Evolutionary conservation across 352 stramenopile species (phyloP).

Genomic region (Aphanomyces stellatus): DNA sequence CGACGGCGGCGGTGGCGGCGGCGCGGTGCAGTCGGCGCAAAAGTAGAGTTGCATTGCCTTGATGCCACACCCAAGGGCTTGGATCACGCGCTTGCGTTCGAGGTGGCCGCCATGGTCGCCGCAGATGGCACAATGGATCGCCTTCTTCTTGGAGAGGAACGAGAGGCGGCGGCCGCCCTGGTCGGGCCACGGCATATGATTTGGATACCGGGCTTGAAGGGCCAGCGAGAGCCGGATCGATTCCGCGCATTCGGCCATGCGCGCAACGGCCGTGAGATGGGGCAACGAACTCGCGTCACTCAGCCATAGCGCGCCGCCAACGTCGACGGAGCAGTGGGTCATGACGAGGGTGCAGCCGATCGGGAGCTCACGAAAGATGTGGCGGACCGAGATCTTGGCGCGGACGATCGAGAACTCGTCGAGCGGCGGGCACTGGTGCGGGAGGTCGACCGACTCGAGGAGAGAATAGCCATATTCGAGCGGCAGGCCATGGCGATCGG

Average conservation of each 20-base stretch:
- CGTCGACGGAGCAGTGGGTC: slow-evolving; percentile 16
- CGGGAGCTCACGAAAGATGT: slow-evolving; percentile 12
- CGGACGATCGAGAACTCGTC: slow-evolving; percentile 11
- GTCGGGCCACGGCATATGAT: no score
- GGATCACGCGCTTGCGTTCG: no score
- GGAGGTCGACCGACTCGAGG: slow-evolving; percentile 14
- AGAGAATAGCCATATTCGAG: slow-evolving; percentile 10
- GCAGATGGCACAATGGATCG: no score
- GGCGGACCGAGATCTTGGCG: slow-evolving; percentile 11
- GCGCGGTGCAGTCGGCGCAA: no score
- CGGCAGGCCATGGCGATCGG: neutral
- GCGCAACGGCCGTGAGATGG: neutral
- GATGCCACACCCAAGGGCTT: no score
- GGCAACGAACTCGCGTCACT: neutral
- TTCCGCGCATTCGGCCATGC: neutral
- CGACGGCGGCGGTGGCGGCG: neutral
- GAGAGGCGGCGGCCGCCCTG: no score
- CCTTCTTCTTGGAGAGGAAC: no score
- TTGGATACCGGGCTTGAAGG: no score
- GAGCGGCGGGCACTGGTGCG: neutral
- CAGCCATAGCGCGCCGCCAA: neutral
- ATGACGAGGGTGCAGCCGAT: slow-evolving; percentile 16
- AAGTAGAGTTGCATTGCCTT: no score
- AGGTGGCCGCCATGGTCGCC: no score
- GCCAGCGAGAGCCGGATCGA: neutral